phyloP scores from a whole-genome alignment of 202 grass and related monocot species.

The Carex sylvatica region DNA sequence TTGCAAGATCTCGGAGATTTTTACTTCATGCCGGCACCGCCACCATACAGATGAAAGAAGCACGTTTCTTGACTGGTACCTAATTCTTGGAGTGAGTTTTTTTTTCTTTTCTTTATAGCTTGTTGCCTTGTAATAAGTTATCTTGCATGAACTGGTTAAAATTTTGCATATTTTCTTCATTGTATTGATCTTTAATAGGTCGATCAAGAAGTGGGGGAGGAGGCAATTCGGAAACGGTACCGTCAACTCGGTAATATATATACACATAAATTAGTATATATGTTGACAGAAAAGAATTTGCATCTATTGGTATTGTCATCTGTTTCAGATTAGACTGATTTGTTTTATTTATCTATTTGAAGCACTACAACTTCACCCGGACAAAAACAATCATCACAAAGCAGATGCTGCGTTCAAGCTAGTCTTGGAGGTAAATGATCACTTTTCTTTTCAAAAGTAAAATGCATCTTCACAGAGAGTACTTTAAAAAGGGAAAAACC shows the following conservation, averaged over 20 bases:
- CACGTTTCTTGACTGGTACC: slow-evolving; percentile 82
- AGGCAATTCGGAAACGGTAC: slow-evolving; percentile 53
- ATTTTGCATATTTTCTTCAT: not conserved
- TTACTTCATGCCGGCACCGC: slow-evolving; percentile 50
- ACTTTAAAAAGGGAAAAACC: not conserved
- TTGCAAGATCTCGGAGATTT: slow-evolving; percentile 51
- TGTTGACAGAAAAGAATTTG: not conserved
- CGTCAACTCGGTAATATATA: slow-evolving; percentile 58
- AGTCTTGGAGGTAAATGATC: slow-evolving; percentile 61
- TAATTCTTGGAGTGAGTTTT: slow-evolving; percentile 68
- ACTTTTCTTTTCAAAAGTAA: slow-evolving; percentile 7
- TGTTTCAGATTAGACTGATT: not conserved
- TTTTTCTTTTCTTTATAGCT: not conserved
- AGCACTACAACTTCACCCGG: slow-evolving; percentile 93
- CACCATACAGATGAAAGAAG: slow-evolving; percentile 26
- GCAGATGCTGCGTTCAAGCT: slow-evolving; percentile 93
- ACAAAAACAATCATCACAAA: slow-evolving; percentile 91
- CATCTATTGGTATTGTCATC: not conserved
- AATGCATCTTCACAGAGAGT: not conserved
- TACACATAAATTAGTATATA: not conserved
- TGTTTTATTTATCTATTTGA: slow-evolving; percentile 13
- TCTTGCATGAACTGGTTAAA: slow-evolving; percentile 3
- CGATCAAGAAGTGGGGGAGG: slow-evolving; percentile 47
- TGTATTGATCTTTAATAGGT: slow-evolving; percentile 35
- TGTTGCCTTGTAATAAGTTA: not conserved